phyloP scores from a whole-genome alignment of 176 grass and related monocot genomes.

The Oryza brachyantha region DNA sequence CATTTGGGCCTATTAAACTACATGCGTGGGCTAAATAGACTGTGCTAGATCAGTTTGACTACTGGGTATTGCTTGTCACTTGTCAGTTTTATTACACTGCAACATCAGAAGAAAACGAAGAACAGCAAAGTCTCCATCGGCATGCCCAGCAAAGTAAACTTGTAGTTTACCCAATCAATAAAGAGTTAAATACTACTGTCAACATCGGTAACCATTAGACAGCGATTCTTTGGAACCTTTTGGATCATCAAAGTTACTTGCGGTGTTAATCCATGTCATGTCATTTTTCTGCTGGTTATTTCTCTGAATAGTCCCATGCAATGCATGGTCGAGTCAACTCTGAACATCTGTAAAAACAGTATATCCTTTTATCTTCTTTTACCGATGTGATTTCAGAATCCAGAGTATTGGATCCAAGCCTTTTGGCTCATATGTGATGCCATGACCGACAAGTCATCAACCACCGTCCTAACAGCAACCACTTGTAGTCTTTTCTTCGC shows the following conservation, averaged over 20 bases:
- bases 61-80: neutral
- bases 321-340: neutral
- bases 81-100: neutral
- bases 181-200: neutral
- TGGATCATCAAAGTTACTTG: neutral
- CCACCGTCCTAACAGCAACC: conserved; percentile 30
- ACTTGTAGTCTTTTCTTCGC: neutral
- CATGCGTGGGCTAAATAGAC: neutral
- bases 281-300: neutral
- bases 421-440: neutral
- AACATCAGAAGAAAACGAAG: neutral
- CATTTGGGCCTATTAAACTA: neutral
- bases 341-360: neutral
- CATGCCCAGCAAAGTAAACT: neutral
- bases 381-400: neutral
- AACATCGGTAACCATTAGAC: neutral
- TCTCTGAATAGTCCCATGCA: neutral
- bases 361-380: neutral
- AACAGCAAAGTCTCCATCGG: neutral
- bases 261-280: neutral
- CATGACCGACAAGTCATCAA: neutral
- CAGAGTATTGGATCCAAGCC: neutral
- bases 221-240: neutral
- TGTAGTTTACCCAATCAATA: neutral
- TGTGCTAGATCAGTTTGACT: neutral